Base-by-base conservation (phyloP, 2,329 filamentous ascomycete species). In the Beauveria sp. region DNA sequence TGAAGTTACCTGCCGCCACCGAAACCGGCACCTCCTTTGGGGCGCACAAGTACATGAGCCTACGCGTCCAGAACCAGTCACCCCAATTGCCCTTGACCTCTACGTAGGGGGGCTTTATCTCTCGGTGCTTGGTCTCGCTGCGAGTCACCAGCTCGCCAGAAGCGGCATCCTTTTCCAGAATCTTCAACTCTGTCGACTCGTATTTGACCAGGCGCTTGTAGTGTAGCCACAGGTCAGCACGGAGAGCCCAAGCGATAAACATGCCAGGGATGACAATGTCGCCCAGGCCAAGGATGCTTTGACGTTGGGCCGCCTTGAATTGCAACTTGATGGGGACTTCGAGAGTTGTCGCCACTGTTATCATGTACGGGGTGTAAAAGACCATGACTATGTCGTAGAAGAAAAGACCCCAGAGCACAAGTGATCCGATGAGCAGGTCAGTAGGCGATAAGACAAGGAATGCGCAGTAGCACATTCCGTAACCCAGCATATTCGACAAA, bases 331-430 rank as follows among this genome's bases (percentile, higher is more conserved):
- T 95, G 0, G 93, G 95, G 0, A 93, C 90, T 67, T 99, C 93
- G 28, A 99, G 79, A 46, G 88, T 89, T 8, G 88, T 96, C 14
- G 93, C 95, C 9, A 99, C 90, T 0, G 89, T 90, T 7, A 93
- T 80, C 90, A 95, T 95, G 71, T 90, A 87, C 0, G 90, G 90
- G 0, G 89, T 93, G 71, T 89, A 95, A 71, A 95, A 95, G 6
- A 95, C 90, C 80, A 93, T 92, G 73, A 95, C 87, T 54, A 99
- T 93, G 71, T 99, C 93, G 70, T 99, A 99, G 70, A 96, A 85
- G 77, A 98, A 98, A 1, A 98, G 79, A 0, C 88, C 90, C 10
- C 80, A 77, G 1, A 98, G 79, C 10, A 98, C 86, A 49, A 93
- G 74, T 7, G 88, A 89, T 0, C 91, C 91, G 0, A 90, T 96